Base-by-base conservation (phyloP, 2,329 filamentous ascomycete genomes). In the Epichloe hybrida region DNA sequence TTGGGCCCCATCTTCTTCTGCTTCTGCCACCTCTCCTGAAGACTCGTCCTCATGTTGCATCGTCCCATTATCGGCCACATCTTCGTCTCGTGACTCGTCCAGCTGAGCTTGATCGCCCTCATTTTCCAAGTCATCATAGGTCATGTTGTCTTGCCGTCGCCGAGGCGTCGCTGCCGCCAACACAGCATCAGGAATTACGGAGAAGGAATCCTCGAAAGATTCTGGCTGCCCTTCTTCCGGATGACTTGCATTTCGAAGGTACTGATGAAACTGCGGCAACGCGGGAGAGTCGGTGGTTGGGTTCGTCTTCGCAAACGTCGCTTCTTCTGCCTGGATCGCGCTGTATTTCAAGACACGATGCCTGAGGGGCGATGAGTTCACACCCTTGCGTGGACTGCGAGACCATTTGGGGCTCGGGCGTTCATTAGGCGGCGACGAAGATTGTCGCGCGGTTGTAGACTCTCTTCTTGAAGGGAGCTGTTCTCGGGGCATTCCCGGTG, bases 161-260 rank as follows among this genome's bases (percentile, higher is more conserved):
- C 60, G 62, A 1, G 71, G 75, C 1, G 70, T 76, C 4, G 74
- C 76, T 31, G 73, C 73, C 13, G 67, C 68, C 4, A 80, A 69
- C 2, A 78, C 64, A 4, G 62, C 68, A 15, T 75, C 70, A 0
- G 77, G 75, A 15, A 80, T 76, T 48, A 77, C 74, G 0, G 76
- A 80, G 55, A 80, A 80, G 0, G 75, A 77, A 54, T 80, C 76
- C 1, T 79, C 73, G 43, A 77, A 75, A 31, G 61, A 47, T 39
- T 62, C 63, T 2, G 64, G 59, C 21, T 68, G 63, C 2, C 66
- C 61, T 1, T 62, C 57, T 3, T 59, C 59, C 0, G 55, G 48
- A 9, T 39, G 45, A 5, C 43, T 53, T 34, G 58, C 50, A 37
- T 36, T 46, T 46, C 43, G 34, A 47, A 15, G 51, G 35, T 47